Conservation (phyloP, 2,329 filamentous ascomycete species). For the Sclerotinia minor region DNA sequence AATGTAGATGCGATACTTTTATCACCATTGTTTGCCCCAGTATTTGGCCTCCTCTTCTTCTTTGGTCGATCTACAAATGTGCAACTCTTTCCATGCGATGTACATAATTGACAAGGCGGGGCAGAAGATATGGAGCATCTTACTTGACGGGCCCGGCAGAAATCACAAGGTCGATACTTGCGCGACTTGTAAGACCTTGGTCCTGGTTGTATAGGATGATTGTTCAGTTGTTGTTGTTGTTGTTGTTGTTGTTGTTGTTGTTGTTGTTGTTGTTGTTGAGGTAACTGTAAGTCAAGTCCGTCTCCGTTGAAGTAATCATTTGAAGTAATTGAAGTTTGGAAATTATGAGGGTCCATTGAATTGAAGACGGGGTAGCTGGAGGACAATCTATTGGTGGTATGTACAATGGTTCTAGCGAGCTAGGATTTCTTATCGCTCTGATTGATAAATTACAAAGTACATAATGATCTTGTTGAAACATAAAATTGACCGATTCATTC, state of each 20-base stretch:
- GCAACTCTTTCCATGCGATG: slow-evolving; percentile 47
- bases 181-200: slow-evolving; percentile 41
- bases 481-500: slow-evolving; percentile 12
- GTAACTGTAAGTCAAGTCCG: not conserved
- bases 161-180: slow-evolving; percentile 48
- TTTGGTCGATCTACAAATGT: slow-evolving; percentile 47
- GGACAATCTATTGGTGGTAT: not conserved
- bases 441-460: not conserved
- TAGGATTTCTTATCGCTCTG: slow-evolving; percentile 3
- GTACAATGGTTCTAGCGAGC: not conserved
- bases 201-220: slow-evolving; percentile 35
- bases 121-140: slow-evolving; percentile 46
- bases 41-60: slow-evolving; percentile 40
- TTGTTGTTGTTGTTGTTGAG: slow-evolving; percentile 34
- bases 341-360: slow-evolving; percentile 17
- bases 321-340: slow-evolving; percentile 9
- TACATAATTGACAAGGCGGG: slow-evolving; percentile 48
- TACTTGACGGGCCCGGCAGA: slow-evolving; percentile 32
- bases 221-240: slow-evolving; percentile 35
- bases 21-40: slow-evolving; percentile 32
- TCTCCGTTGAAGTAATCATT: slow-evolving; percentile 2
- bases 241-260: too few relatives aligned
- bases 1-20: slow-evolving; percentile 19
- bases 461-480: not conserved
- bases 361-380: not conserved